A percentile compares a stretch with the other conserved stretches of the same genome.
These are phyloP conservation scores for Aspergillus glaucus DNA, from an alignment of 2,329 filamentous ascomycete genomes.

Conservation along the genomic window DNA sequence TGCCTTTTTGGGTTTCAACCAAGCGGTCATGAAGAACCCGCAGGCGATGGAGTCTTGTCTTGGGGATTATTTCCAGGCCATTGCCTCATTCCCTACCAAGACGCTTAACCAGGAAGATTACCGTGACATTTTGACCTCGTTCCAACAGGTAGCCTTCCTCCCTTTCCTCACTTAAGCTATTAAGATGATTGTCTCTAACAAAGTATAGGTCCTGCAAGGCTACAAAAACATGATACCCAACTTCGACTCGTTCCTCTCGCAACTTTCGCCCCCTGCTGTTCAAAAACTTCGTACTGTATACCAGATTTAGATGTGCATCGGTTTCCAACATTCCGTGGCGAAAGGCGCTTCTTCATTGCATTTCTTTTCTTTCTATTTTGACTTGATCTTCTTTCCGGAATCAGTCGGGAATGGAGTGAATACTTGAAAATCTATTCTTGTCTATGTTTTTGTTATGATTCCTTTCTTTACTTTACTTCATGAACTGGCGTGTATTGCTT, in stretches of 20 bases:
- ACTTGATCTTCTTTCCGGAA: conserved; percentile 1
- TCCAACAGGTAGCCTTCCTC: conserved; percentile 60
- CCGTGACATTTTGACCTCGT: conserved; percentile 60
- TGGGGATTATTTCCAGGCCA: conserved; percentile 72
- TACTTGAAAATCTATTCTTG: background rate
- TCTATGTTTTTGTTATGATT: background rate
- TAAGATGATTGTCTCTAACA: no score
- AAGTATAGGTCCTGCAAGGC: conserved; percentile 36
- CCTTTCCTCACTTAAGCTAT: no score
- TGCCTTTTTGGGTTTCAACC: conserved; percentile 83
- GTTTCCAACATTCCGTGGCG: conserved; percentile 1
- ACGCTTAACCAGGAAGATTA: conserved; percentile 56
- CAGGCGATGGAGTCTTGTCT: conserved; percentile 85
- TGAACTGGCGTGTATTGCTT: conserved; percentile 8
- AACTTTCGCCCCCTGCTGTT: conserved; percentile 32
- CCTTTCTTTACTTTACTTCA: background rate
- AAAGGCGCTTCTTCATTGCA: conserved; percentile 2
- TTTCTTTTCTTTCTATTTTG: background rate
- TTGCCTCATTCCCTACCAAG: conserved; percentile 63
- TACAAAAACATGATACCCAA: conserved; percentile 44
- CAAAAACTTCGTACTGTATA: conserved; percentile 39
- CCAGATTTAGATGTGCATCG: conserved; percentile 29
- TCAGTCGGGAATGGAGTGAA: background rate
- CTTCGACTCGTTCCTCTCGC: conserved; percentile 41
- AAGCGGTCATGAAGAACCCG: conserved; percentile 78